phyloP scores from a whole-genome alignment of 352 stramenopile genomes.

The Pythium dissimile region DNA sequence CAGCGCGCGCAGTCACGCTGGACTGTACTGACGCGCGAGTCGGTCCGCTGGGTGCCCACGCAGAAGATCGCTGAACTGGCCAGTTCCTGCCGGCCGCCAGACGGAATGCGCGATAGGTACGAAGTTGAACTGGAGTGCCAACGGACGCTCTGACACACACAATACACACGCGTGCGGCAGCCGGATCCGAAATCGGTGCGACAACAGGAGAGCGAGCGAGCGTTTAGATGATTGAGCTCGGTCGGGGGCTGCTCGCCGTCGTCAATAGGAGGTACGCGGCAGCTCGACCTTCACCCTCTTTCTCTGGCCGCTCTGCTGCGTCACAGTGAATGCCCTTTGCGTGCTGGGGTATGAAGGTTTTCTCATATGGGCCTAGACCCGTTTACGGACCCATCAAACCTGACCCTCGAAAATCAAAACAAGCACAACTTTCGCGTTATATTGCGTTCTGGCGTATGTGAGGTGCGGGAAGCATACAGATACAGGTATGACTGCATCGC shows the following conservation, averaged over 20 bases:
- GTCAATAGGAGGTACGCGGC: not conserved
- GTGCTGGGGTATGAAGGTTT: constrained; percentile 1
- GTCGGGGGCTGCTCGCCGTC: not conserved
- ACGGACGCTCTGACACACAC: not conserved
- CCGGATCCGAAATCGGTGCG: not conserved
- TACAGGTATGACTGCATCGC: too few species aligned
- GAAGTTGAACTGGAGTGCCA: too few species aligned
- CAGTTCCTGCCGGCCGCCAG: not conserved
- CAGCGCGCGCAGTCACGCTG: not conserved
- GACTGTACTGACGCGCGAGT: not conserved
- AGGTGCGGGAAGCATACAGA: too few species aligned
- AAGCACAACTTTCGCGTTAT: too few species aligned
- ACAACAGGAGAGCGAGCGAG: not conserved
- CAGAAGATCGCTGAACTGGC: not conserved
- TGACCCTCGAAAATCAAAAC: not conserved
- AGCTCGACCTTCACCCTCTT: constrained; percentile 1
- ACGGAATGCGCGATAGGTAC: not conserved
- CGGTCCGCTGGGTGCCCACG: not conserved
- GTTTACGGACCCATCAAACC: not conserved
- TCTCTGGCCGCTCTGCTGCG: constrained; percentile 3
- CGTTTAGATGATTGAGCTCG: not conserved
- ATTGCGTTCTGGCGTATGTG: too few species aligned
- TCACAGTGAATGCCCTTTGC: constrained; percentile 8
- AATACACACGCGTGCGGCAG: not conserved
- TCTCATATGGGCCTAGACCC: not conserved